Percentiles rank a stretch among this genome's conserved stretches.
Evolutionary conservation across 495 filamentous ascomycete genomes (phyloP).

Genomic region (Neurospora intermedia): DNA sequence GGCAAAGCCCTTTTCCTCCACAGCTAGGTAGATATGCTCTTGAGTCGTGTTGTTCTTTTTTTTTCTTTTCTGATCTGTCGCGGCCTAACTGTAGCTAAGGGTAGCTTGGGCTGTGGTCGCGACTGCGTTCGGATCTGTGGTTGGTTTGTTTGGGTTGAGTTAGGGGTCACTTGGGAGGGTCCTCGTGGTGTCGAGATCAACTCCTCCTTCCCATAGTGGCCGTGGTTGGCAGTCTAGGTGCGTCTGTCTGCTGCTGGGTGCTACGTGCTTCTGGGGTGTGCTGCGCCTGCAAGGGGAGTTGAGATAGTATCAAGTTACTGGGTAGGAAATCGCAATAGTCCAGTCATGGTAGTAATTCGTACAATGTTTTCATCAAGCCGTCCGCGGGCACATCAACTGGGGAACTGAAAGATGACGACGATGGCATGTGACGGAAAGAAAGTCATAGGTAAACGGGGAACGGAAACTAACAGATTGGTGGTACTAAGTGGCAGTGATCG

Average conservation of each 20-base stretch:
- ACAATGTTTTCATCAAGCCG: neutral
- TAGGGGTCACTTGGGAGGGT: neutral
- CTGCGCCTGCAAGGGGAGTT: neutral
- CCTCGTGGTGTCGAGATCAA: neutral
- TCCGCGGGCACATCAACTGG: neutral
- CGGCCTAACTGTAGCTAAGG: neutral
- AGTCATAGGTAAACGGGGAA: neutral
- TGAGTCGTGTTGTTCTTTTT: neutral
- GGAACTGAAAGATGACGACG: neutral
- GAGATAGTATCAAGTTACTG: neutral
- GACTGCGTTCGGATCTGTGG: neutral
- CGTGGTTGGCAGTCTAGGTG: neutral
- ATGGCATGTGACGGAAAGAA: neutral
- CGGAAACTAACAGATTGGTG: neutral
- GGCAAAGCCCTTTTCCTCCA: constrained; percentile 10
- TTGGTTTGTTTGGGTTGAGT: neutral
- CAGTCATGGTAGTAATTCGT: neutral
- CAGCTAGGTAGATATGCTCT: neutral
- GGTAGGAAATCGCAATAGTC: neutral
- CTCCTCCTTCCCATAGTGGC: neutral
- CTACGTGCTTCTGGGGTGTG: neutral
- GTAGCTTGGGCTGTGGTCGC: neutral
- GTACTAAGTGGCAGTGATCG: neutral
- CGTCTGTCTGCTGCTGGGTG: neutral
- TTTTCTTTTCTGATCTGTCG: neutral